These are phyloP conservation scores for Calonectria leucothoes DNA, from an alignment of 2,329 filamentous ascomycete genomes.

Conservation along the genomic window DNA sequence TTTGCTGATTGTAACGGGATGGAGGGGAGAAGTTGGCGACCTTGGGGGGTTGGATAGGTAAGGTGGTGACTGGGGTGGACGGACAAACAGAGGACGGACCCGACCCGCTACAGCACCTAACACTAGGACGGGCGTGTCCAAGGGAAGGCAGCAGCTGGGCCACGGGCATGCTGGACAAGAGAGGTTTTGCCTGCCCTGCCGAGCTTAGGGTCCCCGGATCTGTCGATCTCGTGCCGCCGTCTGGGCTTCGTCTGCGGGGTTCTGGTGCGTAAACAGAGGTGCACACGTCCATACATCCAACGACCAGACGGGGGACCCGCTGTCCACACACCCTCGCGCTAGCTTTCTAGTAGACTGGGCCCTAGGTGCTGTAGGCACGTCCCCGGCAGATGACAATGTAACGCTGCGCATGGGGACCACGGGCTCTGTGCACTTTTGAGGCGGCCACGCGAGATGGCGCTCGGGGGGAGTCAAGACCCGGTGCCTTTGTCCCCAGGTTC, in stretches of 20 bases:
- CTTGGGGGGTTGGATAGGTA: not conserved
- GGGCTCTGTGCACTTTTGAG: constrained; percentile 33
- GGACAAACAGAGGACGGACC: not conserved
- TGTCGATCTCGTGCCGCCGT: constrained; percentile 25
- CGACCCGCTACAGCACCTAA: not conserved
- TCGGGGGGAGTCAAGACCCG: not conserved
- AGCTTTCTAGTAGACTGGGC: too few species aligned
- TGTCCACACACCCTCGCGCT: constrained; percentile 26
- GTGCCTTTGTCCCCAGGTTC: not conserved
- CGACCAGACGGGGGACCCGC: not conserved
- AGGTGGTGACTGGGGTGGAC: not conserved
- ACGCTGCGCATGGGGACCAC: constrained; percentile 30
- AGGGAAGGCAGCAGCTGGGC: not conserved
- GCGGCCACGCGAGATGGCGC: constrained; percentile 44
- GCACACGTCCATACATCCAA: not conserved
- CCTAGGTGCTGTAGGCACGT: not conserved
- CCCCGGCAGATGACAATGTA: constrained; percentile 34
- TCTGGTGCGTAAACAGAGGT: not conserved
- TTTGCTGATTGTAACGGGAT: constrained; percentile 18
- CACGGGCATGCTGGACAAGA: not conserved
- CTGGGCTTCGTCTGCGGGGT: constrained; percentile 9
- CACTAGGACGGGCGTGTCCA: not conserved
- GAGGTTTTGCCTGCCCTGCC: constrained; percentile 3
- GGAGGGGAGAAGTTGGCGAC: constrained; percentile 1
- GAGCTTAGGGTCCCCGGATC: constrained; percentile 22